These are phyloP conservation scores for Didymella exigua DNA, from an alignment of 2,329 filamentous ascomycete genomes.

Conservation along the genomic window DNA sequence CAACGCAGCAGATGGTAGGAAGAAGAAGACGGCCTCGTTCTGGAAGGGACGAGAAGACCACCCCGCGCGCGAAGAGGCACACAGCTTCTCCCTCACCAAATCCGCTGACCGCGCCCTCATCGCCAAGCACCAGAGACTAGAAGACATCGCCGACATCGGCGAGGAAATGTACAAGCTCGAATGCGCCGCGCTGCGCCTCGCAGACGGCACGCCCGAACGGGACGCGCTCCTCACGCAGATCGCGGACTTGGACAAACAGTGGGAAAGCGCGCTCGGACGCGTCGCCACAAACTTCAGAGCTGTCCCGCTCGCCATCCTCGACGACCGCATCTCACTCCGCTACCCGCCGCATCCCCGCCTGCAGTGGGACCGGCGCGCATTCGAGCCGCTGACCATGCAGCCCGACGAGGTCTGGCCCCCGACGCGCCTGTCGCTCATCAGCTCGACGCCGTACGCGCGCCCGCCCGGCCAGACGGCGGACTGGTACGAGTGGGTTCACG, in stretches of 20 bases:
- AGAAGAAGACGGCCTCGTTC: neutral
- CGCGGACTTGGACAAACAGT: constrained; percentile 41
- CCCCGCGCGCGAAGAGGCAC: constrained; percentile 12
- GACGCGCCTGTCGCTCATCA: constrained; percentile 63
- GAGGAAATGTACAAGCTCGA: constrained; percentile 39
- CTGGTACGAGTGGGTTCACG: constrained; percentile 34
- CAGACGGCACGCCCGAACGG: constrained; percentile 28
- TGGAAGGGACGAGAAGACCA: constrained; percentile 8
- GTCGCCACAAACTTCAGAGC: constrained; percentile 11
- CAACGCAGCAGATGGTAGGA: neutral
- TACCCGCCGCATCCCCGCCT: constrained; percentile 27
- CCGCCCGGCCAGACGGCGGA: constrained; percentile 18
- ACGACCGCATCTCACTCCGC: constrained; percentile 38
- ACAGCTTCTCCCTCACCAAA: constrained; percentile 1
- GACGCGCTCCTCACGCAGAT: constrained; percentile 41
- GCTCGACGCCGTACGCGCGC: constrained; percentile 65
- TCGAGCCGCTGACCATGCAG: constrained; percentile 69
- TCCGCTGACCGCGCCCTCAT: neutral
- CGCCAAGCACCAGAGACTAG: constrained; percentile 15
- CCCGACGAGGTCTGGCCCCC: constrained; percentile 71
- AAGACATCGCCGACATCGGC: constrained; percentile 30
- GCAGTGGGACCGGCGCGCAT: constrained; percentile 70
- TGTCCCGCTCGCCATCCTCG: constrained; percentile 22
- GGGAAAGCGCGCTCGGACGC: constrained; percentile 4
- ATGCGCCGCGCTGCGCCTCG: constrained; percentile 29